Percentiles rank a stretch among this genome's conserved stretches.
phyloP scores from a whole-genome alignment of 2,329 filamentous ascomycete species.

The Ophiostoma populinum region DNA sequence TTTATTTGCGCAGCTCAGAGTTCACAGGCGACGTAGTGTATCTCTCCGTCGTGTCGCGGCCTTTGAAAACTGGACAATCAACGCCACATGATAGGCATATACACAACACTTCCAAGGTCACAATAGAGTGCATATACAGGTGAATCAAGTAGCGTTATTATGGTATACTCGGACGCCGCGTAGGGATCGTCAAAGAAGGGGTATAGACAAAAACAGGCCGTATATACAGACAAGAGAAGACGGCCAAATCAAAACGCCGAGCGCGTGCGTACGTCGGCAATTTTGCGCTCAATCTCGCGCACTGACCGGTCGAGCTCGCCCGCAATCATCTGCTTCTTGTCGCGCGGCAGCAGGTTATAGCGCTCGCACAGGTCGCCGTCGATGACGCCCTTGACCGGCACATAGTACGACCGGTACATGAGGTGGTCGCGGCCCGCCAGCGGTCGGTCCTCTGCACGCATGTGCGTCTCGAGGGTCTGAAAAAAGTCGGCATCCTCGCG shows the following conservation, averaged over 20 bases:
- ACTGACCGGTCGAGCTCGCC: slow-evolving; percentile 82
- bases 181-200: too few relatives aligned
- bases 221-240: not conserved
- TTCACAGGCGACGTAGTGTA: too few relatives aligned
- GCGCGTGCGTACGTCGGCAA: slow-evolving; percentile 49
- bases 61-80: too few relatives aligned
- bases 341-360: slow-evolving; percentile 65
- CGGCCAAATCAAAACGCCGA: slow-evolving; percentile 31
- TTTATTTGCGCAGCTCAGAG: too few relatives aligned
- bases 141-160: too few relatives aligned
- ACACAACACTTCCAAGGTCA: too few relatives aligned
- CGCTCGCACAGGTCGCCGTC: slow-evolving; percentile 94
- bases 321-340: slow-evolving; percentile 91
- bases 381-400: slow-evolving; percentile 88
- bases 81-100: too few relatives aligned
- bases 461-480: slow-evolving; percentile 76
- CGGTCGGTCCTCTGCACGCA: slow-evolving; percentile 73
- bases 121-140: too few relatives aligned
- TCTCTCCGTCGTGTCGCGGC: too few relatives aligned
- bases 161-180: too few relatives aligned
- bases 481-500: slow-evolving; percentile 97
- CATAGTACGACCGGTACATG: slow-evolving; percentile 90
- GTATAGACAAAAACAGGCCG: too few relatives aligned
- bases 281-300: slow-evolving; percentile 88
- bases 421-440: slow-evolving; percentile 86